Evolutionary conservation across 139 green algal genomes (phyloP), one percentile per base, ranked within the genome.

Genomic region (Coccomyxa sp.): DNA sequence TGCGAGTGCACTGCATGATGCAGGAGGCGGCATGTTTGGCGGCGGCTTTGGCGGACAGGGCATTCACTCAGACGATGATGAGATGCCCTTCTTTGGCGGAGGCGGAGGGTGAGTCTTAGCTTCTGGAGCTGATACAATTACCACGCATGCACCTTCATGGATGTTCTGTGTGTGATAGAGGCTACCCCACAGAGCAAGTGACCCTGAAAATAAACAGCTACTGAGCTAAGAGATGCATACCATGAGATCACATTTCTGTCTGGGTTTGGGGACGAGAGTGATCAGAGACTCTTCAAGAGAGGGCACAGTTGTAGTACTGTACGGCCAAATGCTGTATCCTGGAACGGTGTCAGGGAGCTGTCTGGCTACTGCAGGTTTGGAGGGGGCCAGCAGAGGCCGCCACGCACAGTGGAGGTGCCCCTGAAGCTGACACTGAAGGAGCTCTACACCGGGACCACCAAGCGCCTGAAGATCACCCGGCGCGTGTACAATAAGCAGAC

Each of bases 391-490:
- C 70, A 33, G 29, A 22, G 10, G 35, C 35, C 8, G 39, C 72
- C 72, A 18, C 39, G 8, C 33, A 77, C 39, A 38, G 6, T 68
- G 39, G 72, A 77, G 39, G 72, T 77, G 8, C 29, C 72, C 38
- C 39, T 77, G 39, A 68, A 38, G 72, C 39, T 64, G 71, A 89
- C 82, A 0, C 82, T 96, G 33, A 88, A 96, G 84, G 93, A 97
- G 29, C 74, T 95, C 40, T 96, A 95, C 89, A 93, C 78, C 0
- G 93, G 93, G 16, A 78, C 55, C 39, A 92, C 82, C 4, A 79
- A 79, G 54, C 71, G 72, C 35, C 79, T 88, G 73, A 87, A 87
- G 75, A 87, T 90, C 39, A 83, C 81, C 7, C 75, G 83, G 38
- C 81, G 75, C 34, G 41, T 82, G 10, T 39, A 75, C 55, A 79